Evolutionary conservation across 495 filamentous ascomycete genomes (phyloP), one percentile per base, ranked within the genome.

Genomic region (Lentithecium fluviatile): DNA sequence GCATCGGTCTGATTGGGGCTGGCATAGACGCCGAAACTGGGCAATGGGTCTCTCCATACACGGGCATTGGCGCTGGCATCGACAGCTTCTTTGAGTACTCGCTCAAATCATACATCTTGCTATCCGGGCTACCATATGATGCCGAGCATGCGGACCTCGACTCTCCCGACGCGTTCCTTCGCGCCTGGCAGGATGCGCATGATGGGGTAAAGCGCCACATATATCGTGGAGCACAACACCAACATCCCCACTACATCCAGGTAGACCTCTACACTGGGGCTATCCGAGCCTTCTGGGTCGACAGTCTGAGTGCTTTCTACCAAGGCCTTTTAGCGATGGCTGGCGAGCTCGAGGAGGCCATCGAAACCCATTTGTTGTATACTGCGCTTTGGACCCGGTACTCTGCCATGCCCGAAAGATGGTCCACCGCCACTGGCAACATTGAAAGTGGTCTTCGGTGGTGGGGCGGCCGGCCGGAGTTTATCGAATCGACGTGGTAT

Each of bases 71-170:
- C 37, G 94, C 94, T 1, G 95, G 94, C 17, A 88, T 95, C 64
- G 94, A 97, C 73, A 96, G 91, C 75, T 98, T 97, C 75, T 97
- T 93, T 67, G 94, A 98, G 76, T 98, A 98, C 70, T 94, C 94
- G 1, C 81, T 96, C 70, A 98, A 98, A 70, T 88, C 91, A 1
- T 85, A 95, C 64, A 87, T 98, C 61, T 75, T 98, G 8, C 82
- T 97, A 17, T 95, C 93, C 1, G 85, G 88, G 5, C 50, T 74
- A 11, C 58, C 68, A 2, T 77, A 80, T 47, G 78, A 82, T 15
- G 63, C 17, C 0, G 21, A 54, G 7, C 52, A 58, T 46, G 45
- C 58, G 3, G 61, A 56, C 36, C 80, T 76, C 20, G 80, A 84
- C 53, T 88, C 88, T 5, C 76, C 91, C 0, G 85, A 87, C 49